A percentile compares a stretch with the other conserved stretches of the same genome.
These are phyloP conservation scores for Chionographis japonica DNA, from an alignment of 106 monocot genomes.

Conservation along the genomic window DNA sequence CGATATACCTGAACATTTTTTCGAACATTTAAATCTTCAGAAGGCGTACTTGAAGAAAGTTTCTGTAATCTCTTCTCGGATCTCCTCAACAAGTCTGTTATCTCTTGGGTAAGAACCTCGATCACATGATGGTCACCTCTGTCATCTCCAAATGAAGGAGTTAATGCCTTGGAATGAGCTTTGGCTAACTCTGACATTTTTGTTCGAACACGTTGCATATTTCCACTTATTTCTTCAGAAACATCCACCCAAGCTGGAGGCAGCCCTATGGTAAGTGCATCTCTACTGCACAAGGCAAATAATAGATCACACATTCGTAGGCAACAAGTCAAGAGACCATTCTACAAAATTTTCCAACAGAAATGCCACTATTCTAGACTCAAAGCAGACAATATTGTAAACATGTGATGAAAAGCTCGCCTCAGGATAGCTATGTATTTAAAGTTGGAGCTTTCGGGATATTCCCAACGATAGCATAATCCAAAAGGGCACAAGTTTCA, in stretches of 20 bases:
- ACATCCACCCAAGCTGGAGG: conserved; percentile 98
- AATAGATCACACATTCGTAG: too few species aligned
- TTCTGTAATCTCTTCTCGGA: conserved; percentile 82
- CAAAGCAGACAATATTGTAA: too few species aligned
- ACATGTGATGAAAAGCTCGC: too few species aligned
- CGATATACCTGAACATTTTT: conserved; percentile 92
- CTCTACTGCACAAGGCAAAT: conserved; percentile 46
- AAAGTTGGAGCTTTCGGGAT: too few species aligned
- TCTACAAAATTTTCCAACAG: too few species aligned
- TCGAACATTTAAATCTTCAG: conserved; percentile 86
- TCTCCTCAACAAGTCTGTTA: conserved; percentile 69
- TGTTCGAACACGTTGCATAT: conserved; percentile 75
- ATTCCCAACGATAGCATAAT: too few species aligned
- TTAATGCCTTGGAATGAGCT: conserved; percentile 85
- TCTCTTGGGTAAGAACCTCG: conserved; percentile 80
- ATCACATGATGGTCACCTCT: conserved; percentile 77
- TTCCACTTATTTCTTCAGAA: conserved; percentile 81
- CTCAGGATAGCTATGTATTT: too few species aligned
- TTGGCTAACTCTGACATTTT: conserved; percentile 86
- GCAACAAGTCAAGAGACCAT: too few species aligned
- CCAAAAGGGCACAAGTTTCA: too few species aligned
- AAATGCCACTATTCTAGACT: too few species aligned
- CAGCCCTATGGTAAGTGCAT: conserved; percentile 64
- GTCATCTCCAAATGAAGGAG: conserved; percentile 96
- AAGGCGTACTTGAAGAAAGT: conserved; percentile 58